phyloP scores from a whole-genome alignment of 2,329 filamentous ascomycete species.

The Fusarium piperis region DNA sequence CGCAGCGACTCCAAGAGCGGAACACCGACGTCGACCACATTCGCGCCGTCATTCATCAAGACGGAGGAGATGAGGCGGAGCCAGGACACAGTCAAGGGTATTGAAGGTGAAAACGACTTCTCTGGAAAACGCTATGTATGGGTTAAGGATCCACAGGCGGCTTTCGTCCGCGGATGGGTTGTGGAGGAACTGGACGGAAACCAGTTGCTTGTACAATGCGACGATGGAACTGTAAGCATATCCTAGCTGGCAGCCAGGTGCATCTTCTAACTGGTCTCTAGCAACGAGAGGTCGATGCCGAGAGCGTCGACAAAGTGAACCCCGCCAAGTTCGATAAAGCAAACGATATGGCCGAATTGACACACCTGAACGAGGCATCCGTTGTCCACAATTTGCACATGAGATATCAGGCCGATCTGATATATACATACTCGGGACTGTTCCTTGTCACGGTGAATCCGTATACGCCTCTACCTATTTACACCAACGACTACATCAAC shows the following conservation, averaged over 20 bases:
- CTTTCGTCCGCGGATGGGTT: conserved; percentile 93
- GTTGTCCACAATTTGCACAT: conserved; percentile 97
- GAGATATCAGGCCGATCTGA: conserved; percentile 94
- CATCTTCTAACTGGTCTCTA: conserved; percentile 49
- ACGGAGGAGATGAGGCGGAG: conserved; percentile 75
- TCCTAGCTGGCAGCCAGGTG: neutral
- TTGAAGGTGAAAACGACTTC: conserved; percentile 98
- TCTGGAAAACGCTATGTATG: conserved; percentile 98
- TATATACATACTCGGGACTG: conserved; percentile 97
- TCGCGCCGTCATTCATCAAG: conserved; percentile 96
- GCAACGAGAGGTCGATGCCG: conserved; percentile 87
- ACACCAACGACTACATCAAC: conserved; percentile 95
- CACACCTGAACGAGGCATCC: conserved; percentile 96
- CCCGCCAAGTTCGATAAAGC: conserved; percentile 99
- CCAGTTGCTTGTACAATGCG: conserved; percentile 86
- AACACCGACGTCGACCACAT: conserved; percentile 78
- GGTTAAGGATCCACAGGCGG: conserved; percentile 86
- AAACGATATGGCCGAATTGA: conserved; percentile 98
- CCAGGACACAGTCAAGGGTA: conserved; percentile 70
- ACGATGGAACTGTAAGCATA: conserved; percentile 82
- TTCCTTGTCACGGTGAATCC: conserved; percentile 98
- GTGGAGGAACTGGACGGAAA: conserved; percentile 79
- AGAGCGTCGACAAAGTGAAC: conserved; percentile 98
- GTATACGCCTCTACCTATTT: conserved; percentile 93
- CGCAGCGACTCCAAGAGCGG: conserved; percentile 71